Evolutionary conservation across 768 basidiomycete species (phyloP).

Genomic region (Tricholoma furcatifolium): DNA sequence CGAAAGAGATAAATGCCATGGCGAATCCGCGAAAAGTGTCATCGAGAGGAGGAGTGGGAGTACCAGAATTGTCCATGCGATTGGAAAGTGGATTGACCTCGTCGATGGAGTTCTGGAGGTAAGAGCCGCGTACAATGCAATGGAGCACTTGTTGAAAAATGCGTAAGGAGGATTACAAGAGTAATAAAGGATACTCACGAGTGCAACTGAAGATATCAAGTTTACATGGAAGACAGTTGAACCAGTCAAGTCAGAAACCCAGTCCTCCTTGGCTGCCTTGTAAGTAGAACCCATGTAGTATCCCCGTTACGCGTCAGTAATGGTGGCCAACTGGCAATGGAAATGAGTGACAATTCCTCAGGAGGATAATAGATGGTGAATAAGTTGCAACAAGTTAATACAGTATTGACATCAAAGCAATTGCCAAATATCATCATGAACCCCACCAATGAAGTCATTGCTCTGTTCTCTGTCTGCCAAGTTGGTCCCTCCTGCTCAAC

Average conservation of each 20-base stretch:
- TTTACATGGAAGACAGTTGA: slow-evolving; percentile 71
- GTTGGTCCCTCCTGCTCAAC: no score
- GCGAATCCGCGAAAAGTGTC: slow-evolving; percentile 67
- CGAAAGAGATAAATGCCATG: slow-evolving; percentile 47
- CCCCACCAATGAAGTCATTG: no score
- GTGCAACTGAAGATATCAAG: slow-evolving; percentile 47
- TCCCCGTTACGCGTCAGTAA: not conserved
- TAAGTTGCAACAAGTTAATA: no score
- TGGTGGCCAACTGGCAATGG: no score
- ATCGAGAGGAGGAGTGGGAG: slow-evolving; percentile 81
- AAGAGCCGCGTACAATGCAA: slow-evolving; percentile 65
- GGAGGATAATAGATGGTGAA: no score
- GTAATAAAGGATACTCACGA: slow-evolving; percentile 24
- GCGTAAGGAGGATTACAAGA: not conserved
- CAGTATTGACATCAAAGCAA: no score
- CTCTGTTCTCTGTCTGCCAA: no score
- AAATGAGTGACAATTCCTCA: not conserved
- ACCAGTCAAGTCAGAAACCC: slow-evolving; percentile 74
- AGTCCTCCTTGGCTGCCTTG: slow-evolving; percentile 79
- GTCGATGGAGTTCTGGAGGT: slow-evolving; percentile 45
- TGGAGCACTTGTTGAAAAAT: slow-evolving; percentile 53
- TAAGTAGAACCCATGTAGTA: slow-evolving; percentile 37
- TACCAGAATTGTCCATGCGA: slow-evolving; percentile 66
- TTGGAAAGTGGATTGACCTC: slow-evolving; percentile 33
- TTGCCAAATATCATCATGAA: no score